These are phyloP conservation scores for Schwanniomyces etchellsii DNA, from an alignment of 1,139 yeast genomes.

Conservation along the genomic window DNA sequence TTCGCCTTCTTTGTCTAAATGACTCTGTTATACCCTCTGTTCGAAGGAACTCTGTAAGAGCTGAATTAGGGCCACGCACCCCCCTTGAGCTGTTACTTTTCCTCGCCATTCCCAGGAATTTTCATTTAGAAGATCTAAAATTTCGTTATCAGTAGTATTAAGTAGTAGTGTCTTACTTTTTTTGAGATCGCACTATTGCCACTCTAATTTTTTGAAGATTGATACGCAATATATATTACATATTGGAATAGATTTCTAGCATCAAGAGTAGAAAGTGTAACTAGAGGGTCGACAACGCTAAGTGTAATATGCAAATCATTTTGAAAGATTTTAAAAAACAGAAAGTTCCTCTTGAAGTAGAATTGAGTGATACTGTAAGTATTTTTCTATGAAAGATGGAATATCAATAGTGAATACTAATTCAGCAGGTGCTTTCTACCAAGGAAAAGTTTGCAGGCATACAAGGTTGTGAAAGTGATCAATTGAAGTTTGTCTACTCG, in stretches of 20 bases:
- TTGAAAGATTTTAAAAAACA: conserved; percentile 93
- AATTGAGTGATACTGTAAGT: conserved; percentile 61
- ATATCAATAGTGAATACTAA: conserved; percentile 3
- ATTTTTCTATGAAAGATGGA: not conserved
- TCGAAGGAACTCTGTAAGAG: conserved; percentile 67
- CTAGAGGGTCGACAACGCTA: too few relatives aligned
- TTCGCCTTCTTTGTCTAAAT: conserved; percentile 56
- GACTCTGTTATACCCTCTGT: conserved; percentile 86
- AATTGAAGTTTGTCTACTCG: conserved; percentile 86
- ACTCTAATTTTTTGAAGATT: not conserved
- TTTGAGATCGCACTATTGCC: not conserved
- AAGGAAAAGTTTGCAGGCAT: conserved; percentile 69
- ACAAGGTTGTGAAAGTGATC: conserved; percentile 66
- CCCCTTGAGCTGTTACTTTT: conserved; percentile 23
- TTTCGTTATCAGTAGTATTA: conserved; percentile 1
- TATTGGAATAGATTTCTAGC: not conserved
- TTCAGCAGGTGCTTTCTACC: conserved; percentile 52
- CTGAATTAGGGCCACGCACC: conserved; percentile 75
- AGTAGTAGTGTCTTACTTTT: not conserved
- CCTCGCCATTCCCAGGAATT: conserved; percentile 16
- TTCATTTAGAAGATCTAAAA: too few relatives aligned
- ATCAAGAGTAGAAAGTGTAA: too few relatives aligned
- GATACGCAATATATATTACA: not conserved
- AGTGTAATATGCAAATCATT: conserved; percentile 66
- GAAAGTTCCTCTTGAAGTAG: conserved; percentile 76